Evolutionary conservation across 176 grass and related monocot genomes (phyloP).

Genomic region (Poa pratensis): DNA sequence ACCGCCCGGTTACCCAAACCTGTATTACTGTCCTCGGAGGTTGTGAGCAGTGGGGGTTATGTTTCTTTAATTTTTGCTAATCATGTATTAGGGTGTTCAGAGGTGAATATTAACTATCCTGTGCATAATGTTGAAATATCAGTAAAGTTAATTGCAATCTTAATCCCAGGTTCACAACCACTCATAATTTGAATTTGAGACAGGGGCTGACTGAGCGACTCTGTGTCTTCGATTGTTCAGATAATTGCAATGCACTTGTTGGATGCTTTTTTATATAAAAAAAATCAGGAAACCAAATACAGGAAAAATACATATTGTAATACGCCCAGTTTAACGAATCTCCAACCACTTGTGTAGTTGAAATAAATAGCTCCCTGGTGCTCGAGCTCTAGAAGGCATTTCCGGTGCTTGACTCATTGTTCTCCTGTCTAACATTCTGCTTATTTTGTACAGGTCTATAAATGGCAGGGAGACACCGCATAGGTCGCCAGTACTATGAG

Average conservation of each 20-base stretch:
- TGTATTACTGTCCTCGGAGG: background rate
- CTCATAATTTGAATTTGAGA: background rate
- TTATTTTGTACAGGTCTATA: conserved; percentile 40
- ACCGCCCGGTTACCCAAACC: no score
- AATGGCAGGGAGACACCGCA: conserved; percentile 62
- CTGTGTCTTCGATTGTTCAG: background rate
- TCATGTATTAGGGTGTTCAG: background rate
- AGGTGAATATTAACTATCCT: background rate
- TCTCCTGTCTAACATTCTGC: conserved; percentile 13
- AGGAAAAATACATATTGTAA: no score
- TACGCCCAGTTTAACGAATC: background rate
- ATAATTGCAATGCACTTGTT: background rate
- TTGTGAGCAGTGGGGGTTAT: background rate
- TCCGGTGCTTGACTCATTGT: background rate
- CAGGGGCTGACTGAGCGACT: background rate
- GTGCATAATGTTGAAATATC: background rate
- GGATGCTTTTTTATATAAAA: background rate
- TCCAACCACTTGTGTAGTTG: background rate
- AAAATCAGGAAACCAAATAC: no score
- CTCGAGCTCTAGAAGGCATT: background rate
- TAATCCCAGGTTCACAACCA: background rate
- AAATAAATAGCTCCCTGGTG: conserved; percentile 7
- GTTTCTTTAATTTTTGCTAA: background rate
- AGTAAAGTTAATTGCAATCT: background rate
- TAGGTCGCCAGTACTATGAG: conserved; percentile 41